Percentiles rank a stretch among this genome's conserved stretches.
phyloP scores from a whole-genome alignment of 75 land plant species.

The Selaginella moellendorffii region DNA sequence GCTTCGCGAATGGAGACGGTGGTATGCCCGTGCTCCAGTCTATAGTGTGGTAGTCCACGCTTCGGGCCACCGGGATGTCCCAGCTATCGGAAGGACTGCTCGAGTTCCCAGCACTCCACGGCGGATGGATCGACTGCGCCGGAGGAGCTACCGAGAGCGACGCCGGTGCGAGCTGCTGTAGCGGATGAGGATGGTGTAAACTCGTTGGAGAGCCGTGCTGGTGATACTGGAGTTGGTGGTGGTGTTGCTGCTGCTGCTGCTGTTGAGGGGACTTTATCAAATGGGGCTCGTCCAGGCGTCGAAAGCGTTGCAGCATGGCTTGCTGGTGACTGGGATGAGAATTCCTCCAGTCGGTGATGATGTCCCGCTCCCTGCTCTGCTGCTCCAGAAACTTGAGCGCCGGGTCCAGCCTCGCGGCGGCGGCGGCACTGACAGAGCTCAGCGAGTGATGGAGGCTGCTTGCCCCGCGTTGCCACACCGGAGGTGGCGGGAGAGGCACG shows the following conservation, averaged over 20 bases:
- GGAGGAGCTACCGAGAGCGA: slow-evolving; percentile 20
- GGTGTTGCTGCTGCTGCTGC: neutral
- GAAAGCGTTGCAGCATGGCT: neutral
- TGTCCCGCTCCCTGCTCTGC: neutral
- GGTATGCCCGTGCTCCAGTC: slow-evolving; percentile 54
- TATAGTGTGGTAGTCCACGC: slow-evolving; percentile 44
- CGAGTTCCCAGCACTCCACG: slow-evolving; percentile 33
- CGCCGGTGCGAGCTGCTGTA: slow-evolving; percentile 43
- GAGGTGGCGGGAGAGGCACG: slow-evolving; percentile 18
- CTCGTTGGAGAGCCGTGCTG: slow-evolving; percentile 19
- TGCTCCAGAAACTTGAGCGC: neutral
- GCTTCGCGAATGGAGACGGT: slow-evolving; percentile 5
- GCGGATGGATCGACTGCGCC: slow-evolving; percentile 27
- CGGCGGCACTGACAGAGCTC: too few relatives aligned
- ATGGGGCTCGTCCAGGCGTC: neutral
- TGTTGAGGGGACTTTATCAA: neutral
- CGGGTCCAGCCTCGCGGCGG: neutral
- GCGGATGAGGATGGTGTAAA: slow-evolving; percentile 28
- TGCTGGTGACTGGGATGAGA: neutral
- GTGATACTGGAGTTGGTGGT: neutral
- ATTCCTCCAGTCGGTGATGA: neutral
- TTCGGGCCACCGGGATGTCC: neutral
- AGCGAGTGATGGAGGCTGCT: too few relatives aligned
- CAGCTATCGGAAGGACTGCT: neutral
- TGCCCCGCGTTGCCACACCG: neutral